Evolutionary conservation across 108 stramenopile genomes (phyloP).

Genomic region (Skeletonema costatum): DNA sequence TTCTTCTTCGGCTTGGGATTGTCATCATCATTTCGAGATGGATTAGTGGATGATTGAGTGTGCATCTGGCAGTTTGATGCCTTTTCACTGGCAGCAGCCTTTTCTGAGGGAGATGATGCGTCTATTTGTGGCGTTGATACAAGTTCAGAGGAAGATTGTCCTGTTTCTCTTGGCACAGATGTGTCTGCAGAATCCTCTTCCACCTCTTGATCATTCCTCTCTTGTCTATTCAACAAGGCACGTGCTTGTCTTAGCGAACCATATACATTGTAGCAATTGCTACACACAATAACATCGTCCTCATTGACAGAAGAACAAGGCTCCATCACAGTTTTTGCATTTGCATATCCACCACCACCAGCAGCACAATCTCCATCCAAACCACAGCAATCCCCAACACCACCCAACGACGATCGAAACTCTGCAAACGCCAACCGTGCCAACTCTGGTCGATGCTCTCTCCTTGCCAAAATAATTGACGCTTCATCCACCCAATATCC

Average conservation of each 20-base stretch:
- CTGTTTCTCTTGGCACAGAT: constrained; percentile 4
- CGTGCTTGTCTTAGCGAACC: constrained; percentile 44
- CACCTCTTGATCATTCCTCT: constrained; percentile 39
- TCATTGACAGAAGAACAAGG: constrained; percentile 6
- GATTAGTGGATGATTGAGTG: neutral
- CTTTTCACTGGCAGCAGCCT: neutral
- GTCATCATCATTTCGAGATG: neutral
- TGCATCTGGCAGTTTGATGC: neutral
- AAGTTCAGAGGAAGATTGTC: neutral
- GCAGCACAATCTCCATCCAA: constrained; percentile 6
- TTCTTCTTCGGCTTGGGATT: constrained; percentile 2
- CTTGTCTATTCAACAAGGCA: constrained; percentile 12
- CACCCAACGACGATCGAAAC: constrained; percentile 19
- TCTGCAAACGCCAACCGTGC: constrained; percentile 48
- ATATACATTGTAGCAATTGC: constrained; percentile 47
- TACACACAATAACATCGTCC: constrained; percentile 47
- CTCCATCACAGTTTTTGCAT: constrained; percentile 1
- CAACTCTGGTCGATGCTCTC: constrained; percentile 48
- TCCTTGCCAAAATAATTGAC: constrained; percentile 29
- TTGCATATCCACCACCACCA: neutral
- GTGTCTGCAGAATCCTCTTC: neutral
- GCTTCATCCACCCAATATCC: constrained; percentile 29
- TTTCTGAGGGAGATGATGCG: neutral
- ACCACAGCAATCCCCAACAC: neutral
- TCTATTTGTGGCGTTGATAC: neutral